Evolutionary conservation across 768 basidiomycete species (phyloP).

Genomic region (Phylloporus sp.): DNA sequence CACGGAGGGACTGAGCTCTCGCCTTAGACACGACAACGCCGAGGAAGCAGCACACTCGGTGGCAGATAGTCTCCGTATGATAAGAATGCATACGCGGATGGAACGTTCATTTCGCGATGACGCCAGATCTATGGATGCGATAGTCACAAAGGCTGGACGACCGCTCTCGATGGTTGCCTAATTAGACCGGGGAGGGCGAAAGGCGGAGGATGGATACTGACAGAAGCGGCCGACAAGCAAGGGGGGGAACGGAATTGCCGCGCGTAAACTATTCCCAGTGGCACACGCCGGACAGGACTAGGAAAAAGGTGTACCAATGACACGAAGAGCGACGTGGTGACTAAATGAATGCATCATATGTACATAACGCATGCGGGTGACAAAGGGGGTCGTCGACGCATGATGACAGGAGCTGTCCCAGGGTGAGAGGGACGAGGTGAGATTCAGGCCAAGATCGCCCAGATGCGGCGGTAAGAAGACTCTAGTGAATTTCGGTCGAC

Average conservation of each 20-base stretch:
- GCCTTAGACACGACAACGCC: slow-evolving; percentile 9
- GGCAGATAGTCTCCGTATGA: slow-evolving; percentile 11
- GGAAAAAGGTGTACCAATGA: slow-evolving; percentile 1
- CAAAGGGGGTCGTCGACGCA: slow-evolving; percentile 9
- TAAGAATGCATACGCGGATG: slow-evolving; percentile 10
- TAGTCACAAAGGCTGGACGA: slow-evolving; percentile 16
- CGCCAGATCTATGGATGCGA: slow-evolving; percentile 16
- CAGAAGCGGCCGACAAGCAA: slow-evolving; percentile 5
- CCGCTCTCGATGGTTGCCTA: slow-evolving; percentile 11
- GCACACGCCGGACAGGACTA: background rate
- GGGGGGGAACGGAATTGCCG: slow-evolving; percentile 14
- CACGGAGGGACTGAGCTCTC: slow-evolving; percentile 3
- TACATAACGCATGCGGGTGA: slow-evolving; percentile 9
- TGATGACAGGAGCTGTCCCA: slow-evolving; percentile 23
- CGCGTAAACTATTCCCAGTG: slow-evolving; percentile 17
- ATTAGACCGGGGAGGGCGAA: slow-evolving; percentile 5
- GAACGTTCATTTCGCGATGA: slow-evolving; percentile 14
- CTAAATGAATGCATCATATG: slow-evolving; percentile 18
- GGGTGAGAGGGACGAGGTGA: slow-evolving; percentile 11
- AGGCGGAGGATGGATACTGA: slow-evolving; percentile 8
- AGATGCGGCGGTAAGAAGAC: slow-evolving; percentile 12
- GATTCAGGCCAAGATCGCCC: slow-evolving; percentile 16
- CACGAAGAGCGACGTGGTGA: slow-evolving; percentile 14
- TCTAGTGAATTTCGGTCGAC: slow-evolving; percentile 10
- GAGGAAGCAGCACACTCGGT: slow-evolving; percentile 4